Conservation (phyloP, 1,284 basidiomycete species). For the Apiotrichum domesticum region DNA sequence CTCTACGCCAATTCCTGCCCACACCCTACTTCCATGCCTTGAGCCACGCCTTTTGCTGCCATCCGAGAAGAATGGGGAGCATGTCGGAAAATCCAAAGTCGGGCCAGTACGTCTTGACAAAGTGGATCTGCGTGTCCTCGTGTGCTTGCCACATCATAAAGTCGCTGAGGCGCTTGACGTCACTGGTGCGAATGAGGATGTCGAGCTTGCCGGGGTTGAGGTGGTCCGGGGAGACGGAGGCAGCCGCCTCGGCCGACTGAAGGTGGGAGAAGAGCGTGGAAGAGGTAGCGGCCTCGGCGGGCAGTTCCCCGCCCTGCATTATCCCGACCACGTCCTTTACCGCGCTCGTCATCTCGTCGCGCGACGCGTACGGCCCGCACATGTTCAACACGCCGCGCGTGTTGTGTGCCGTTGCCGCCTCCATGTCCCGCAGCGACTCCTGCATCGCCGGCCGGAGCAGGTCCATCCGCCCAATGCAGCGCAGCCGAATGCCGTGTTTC, state of each 20-base stretch:
- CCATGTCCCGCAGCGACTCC: slow-evolving; percentile 64
- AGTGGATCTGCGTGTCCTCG: slow-evolving; percentile 83
- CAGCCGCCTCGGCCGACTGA: slow-evolving; percentile 12
- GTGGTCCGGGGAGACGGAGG: slow-evolving; percentile 3
- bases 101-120: slow-evolving; percentile 87
- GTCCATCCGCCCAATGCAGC: slow-evolving; percentile 69
- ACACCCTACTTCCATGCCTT: background rate
- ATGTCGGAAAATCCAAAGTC: slow-evolving; percentile 85
- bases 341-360: slow-evolving; percentile 83
- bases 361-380: slow-evolving; percentile 87
- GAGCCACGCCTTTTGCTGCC: slow-evolving; percentile 65
- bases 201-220: slow-evolving; percentile 54
- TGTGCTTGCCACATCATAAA: slow-evolving; percentile 82
- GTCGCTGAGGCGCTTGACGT: slow-evolving; percentile 83
- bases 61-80: slow-evolving; percentile 75
- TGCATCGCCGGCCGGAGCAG: slow-evolving; percentile 74
- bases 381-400: slow-evolving; percentile 81
- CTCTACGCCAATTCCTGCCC: no score
- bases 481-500: slow-evolving; percentile 74
- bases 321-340: slow-evolving; percentile 57
- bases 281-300: slow-evolving; percentile 2
- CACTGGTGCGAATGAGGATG: slow-evolving; percentile 84
- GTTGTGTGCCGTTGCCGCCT: slow-evolving; percentile 71
- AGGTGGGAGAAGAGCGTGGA: slow-evolving; percentile 5
- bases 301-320: slow-evolving; percentile 44